Base-by-base conservation (phyloP, 768 basidiomycete genomes). In the Gautieria morchelliformis region DNA sequence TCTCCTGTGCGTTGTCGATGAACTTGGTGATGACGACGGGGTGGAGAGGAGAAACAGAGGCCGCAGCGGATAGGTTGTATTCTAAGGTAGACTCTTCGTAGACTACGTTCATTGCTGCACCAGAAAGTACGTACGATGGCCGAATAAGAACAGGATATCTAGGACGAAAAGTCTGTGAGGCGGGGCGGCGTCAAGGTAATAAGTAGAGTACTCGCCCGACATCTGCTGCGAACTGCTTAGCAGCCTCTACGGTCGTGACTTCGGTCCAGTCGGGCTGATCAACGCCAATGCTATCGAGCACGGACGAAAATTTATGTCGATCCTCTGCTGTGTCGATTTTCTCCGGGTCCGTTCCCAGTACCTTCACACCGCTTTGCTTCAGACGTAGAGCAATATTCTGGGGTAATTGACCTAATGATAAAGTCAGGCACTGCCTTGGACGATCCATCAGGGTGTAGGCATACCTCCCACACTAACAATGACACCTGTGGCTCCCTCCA, bases 11-110 rank as follows among this genome's bases (percentile, higher is more conserved):
- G 63, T 85, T 83, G 69, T 95, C 91, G 66, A 99, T 99, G 81
- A 97, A 99, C 71, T 98, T 97, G 65, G 95, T 93, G 71, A 99
- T 85, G 67, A 99, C 96, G 64, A 97, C 95, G 2, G 96, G 96
- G 72, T 98, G 93, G 17, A 94, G 80, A 42, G 96, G 93, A 1
- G 96, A 98, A 56, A 98, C 96, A 46, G 87, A 83, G 33, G 95
- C 93, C 14, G 96, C 96, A 20, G 93, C 93, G n/a, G 93, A 93
- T 48, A 99, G 83, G 63, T 91, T 95, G 71, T 95, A 86, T 62
- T 95, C 88, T 39, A 99, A 79, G 15, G 82, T 74, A 12, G 89
- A 79, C 69, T 95, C 93, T 68, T 97, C 92, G 67, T 87, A 88
- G 20, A 98, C 92, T 41, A 98, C 94, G 71, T 96, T 99, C 96